These are phyloP conservation scores for Poa pratensis DNA, from an alignment of 176 grass and related monocot species.

Conservation along the genomic window DNA sequence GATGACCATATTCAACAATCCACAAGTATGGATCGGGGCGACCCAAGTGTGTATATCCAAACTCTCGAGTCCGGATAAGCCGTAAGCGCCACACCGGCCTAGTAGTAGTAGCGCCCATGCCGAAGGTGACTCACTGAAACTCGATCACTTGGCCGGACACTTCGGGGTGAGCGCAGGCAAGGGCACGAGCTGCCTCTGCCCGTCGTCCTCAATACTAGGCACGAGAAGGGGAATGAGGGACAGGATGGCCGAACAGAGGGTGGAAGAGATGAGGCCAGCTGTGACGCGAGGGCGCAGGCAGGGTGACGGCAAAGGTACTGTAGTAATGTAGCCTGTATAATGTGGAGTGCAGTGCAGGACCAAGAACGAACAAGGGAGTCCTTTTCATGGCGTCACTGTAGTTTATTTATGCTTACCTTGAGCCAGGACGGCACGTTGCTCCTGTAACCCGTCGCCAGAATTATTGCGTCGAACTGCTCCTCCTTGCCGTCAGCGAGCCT, in stretches of 20 bases:
- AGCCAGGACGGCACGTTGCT: slow-evolving; percentile 98
- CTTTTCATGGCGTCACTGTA: slow-evolving; percentile 38
- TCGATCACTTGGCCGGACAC: slow-evolving; percentile 34
- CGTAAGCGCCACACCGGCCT: neutral
- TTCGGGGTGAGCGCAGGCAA: neutral
- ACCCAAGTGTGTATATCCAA: slow-evolving; percentile 35
- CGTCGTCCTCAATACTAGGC: slow-evolving; percentile 25
- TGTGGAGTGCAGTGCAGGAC: neutral
- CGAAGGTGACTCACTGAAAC: slow-evolving; percentile 19
- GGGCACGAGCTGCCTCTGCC: slow-evolving; percentile 45
- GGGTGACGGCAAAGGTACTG: slow-evolving; percentile 6
- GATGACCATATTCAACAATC: slow-evolving; percentile 9
- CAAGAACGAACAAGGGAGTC: slow-evolving; percentile 42
- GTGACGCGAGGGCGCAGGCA: neutral
- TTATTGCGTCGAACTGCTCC: slow-evolving; percentile 83
- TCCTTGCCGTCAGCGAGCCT: slow-evolving; percentile 92
- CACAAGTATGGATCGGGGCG: neutral
- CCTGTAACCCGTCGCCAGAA: slow-evolving; percentile 88
- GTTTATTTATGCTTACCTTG: slow-evolving; percentile 59
- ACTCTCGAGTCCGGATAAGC: slow-evolving; percentile 25
- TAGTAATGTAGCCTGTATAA: no score
- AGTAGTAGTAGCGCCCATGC: slow-evolving; percentile 28
- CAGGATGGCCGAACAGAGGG: slow-evolving; percentile 32
- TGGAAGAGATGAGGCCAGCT: neutral
- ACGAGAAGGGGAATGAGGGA: slow-evolving; percentile 53